These are phyloP conservation scores for Diaporthe citriasiana DNA, from an alignment of 2,329 filamentous ascomycete species.

Conservation along the genomic window DNA sequence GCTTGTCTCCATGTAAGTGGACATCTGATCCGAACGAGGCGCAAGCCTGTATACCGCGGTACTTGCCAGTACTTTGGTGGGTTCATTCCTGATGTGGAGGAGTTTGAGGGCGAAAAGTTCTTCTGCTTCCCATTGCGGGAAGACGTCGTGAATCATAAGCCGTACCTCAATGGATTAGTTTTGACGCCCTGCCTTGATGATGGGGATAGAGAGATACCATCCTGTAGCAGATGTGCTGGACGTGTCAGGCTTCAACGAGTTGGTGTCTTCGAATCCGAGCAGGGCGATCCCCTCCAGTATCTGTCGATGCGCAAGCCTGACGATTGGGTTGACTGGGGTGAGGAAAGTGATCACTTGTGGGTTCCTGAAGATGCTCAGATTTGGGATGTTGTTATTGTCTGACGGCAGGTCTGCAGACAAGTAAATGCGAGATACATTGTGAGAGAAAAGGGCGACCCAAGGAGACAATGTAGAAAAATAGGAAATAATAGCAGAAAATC, in stretches of 20 bases:
- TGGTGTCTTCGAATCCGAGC: not conserved
- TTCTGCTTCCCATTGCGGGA: constrained; percentile 28
- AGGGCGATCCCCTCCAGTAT: constrained; percentile 26
- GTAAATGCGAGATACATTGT: not conserved
- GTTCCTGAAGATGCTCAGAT: not conserved
- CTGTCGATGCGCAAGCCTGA: constrained; percentile 26
- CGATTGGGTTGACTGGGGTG: constrained; percentile 23
- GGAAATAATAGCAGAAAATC: too few species aligned
- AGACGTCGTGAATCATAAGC: rapidly evolving
- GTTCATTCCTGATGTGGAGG: constrained; percentile 21
- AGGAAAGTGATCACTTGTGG: constrained; percentile 32
- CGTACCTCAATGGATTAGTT: constrained; percentile 12
- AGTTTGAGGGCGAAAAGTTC: not conserved
- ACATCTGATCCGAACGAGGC: not conserved
- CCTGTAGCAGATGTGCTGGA: constrained; percentile 18
- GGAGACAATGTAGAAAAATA: too few species aligned
- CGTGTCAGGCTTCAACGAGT: not conserved
- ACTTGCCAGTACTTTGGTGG: not conserved
- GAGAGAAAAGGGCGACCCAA: too few species aligned
- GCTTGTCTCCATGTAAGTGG: constrained; percentile 25
- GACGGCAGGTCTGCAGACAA: too few species aligned
- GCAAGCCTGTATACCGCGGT: not conserved
- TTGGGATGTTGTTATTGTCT: not conserved
- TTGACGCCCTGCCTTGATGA: not conserved
- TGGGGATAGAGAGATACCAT: not conserved